A percentile compares a stretch with the other conserved stretches of the same genome.
Conservation (phyloP, 2,329 filamentous ascomycete species). For the Ceratocystis cacaofunesta region DNA sequence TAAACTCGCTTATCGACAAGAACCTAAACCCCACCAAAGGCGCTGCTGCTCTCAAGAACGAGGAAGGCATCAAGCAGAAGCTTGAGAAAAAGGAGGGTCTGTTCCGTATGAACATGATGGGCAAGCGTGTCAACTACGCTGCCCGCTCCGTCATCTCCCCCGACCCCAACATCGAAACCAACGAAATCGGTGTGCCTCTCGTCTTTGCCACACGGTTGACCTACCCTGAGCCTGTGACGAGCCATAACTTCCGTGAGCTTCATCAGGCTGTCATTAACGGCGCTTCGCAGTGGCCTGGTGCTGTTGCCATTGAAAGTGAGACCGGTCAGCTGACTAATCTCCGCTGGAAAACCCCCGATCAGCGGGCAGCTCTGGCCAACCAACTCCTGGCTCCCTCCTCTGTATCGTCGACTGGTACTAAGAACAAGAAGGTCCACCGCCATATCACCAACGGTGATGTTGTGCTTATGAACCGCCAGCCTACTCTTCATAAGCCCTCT, state of each 20-base stretch:
- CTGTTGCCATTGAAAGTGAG: slow-evolving; percentile 88
- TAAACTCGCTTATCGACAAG: slow-evolving; percentile 86
- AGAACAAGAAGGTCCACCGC: slow-evolving; percentile 91
- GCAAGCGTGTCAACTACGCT: slow-evolving; percentile 97
- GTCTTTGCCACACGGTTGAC: slow-evolving; percentile 94
- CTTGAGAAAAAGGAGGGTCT: slow-evolving; percentile 97
- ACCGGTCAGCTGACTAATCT: slow-evolving; percentile 82
- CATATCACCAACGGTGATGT: slow-evolving; percentile 95
- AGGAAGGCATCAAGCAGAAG: slow-evolving; percentile 94
- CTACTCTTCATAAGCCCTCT: slow-evolving; percentile 92
- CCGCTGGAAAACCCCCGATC: slow-evolving; percentile 72
- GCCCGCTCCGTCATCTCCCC: slow-evolving; percentile 96
- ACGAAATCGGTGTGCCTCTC: slow-evolving; percentile 95
- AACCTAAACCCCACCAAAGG: slow-evolving; percentile 74
- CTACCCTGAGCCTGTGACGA: slow-evolving; percentile 92
- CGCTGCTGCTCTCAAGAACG: slow-evolving; percentile 58
- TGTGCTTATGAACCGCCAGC: slow-evolving; percentile 96
- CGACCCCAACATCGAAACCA: slow-evolving; percentile 96
- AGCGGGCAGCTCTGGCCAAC: slow-evolving; percentile 79
- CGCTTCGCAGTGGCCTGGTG: slow-evolving; percentile 83
- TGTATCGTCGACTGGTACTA: slow-evolving; percentile 55
- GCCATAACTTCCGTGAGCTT: slow-evolving; percentile 90
- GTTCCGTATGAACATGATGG: slow-evolving; percentile 99
- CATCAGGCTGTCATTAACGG: slow-evolving; percentile 95
- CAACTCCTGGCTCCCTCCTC: slow-evolving; percentile 77